phyloP scores from a whole-genome alignment of 2,329 filamentous ascomycete species.

The Fragosphaeria purpurea region DNA sequence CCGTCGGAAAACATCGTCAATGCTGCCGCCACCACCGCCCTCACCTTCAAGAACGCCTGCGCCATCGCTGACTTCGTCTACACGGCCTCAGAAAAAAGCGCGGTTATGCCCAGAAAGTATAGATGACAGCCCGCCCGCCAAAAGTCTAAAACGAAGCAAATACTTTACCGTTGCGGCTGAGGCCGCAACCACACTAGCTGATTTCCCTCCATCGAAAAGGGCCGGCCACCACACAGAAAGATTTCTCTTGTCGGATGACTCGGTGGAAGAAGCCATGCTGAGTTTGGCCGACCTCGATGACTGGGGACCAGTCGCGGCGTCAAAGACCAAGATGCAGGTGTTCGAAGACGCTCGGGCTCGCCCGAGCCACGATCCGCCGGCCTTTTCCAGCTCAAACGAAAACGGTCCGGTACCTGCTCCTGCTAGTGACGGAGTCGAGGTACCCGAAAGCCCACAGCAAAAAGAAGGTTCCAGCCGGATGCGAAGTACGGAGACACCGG shows the following conservation, averaged over 20 bases:
- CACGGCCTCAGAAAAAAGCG: constrained; percentile 45
- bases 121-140: constrained; percentile 9
- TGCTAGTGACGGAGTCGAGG: constrained; percentile 9
- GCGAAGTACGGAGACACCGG: constrained; percentile 2
- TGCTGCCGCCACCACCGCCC: constrained; percentile 1
- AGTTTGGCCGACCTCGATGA: constrained; percentile 41
- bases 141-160: constrained; percentile 35
- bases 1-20: constrained; percentile 4
- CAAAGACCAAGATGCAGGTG: constrained; percentile 22
- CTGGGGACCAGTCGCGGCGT: constrained; percentile 33
- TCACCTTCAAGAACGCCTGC: too few relatives aligned
- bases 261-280: constrained; percentile 43
- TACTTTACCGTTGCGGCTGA: constrained; percentile 34
- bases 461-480: not conserved
- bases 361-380: not conserved
- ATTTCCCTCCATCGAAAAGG: not conserved
- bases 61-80: not conserved
- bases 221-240: constrained; percentile 24
- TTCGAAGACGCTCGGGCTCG: constrained; percentile 29
- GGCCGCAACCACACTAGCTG: constrained; percentile 1
- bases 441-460: constrained; percentile 8
- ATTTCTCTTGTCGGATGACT: constrained; percentile 46
- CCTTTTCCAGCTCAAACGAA: not conserved
- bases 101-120: constrained; percentile 39
- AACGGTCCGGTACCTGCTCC: not conserved